phyloP scores from a whole-genome alignment of 2,329 filamentous ascomycete genomes.

The Talaromyces pinophilus region DNA sequence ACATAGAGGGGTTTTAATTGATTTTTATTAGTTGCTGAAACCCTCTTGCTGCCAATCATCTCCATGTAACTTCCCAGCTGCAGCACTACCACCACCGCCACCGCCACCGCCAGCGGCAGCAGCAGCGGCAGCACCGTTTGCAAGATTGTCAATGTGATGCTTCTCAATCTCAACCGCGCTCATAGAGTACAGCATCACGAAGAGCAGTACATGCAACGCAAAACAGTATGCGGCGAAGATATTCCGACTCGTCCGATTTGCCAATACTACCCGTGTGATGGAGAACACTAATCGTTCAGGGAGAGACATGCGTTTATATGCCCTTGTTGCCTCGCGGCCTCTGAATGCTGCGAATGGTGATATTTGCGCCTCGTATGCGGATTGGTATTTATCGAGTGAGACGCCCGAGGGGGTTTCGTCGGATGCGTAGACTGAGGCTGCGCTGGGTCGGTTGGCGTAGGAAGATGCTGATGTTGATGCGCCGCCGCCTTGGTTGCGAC shows the following conservation, averaged over 20 bases:
- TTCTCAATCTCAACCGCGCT: slow-evolving; percentile 67
- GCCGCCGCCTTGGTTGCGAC: slow-evolving; percentile 59
- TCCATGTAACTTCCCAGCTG: slow-evolving; percentile 41
- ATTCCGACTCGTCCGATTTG: slow-evolving; percentile 86
- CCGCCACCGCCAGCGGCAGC: slow-evolving; percentile 28
- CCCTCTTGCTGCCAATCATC: slow-evolving; percentile 67
- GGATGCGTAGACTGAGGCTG: slow-evolving; percentile 65
- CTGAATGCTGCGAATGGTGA: slow-evolving; percentile 95
- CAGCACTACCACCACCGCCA: slow-evolving; percentile 32
- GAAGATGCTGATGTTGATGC: slow-evolving; percentile 64
- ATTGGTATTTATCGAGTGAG: slow-evolving; percentile 79
- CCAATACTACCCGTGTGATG: slow-evolving; percentile 84
- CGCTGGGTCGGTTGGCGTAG: slow-evolving; percentile 68
- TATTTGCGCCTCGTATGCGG: slow-evolving; percentile 91
- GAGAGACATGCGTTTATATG: slow-evolving; percentile 88
- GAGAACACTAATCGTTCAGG: slow-evolving; percentile 90
- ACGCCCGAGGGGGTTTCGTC: slow-evolving; percentile 60
- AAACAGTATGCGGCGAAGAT: slow-evolving; percentile 91
- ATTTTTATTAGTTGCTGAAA: slow-evolving; percentile 44
- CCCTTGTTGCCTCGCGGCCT: slow-evolving; percentile 86
- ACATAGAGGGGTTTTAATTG: not conserved
- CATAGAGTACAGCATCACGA: slow-evolving; percentile 83
- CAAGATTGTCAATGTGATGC: slow-evolving; percentile 60
- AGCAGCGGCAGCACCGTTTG: slow-evolving; percentile 46
- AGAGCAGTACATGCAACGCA: slow-evolving; percentile 82